These are phyloP conservation scores for Suhomyces wounanorum DNA, from an alignment of 1,139 yeast species.

Conservation along the genomic window DNA sequence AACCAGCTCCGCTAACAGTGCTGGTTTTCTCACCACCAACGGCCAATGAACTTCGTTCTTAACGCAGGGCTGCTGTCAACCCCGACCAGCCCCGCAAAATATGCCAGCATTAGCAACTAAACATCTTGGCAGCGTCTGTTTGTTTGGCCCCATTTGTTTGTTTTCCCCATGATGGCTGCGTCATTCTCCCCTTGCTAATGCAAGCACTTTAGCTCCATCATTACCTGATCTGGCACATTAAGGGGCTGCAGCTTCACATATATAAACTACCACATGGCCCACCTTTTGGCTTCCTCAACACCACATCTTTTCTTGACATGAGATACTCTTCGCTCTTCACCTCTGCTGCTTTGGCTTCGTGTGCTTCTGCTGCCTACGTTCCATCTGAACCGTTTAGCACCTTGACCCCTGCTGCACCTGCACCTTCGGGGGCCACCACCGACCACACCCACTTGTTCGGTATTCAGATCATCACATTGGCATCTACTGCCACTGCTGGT, in stretches of 20 bases:
- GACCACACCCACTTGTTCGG: slow-evolving; percentile 66
- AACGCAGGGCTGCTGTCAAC: neutral
- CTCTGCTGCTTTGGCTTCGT: slow-evolving; percentile 41
- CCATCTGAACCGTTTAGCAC: slow-evolving; percentile 35
- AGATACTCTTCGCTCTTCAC: slow-evolving; percentile 31
- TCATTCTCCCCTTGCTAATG: slow-evolving; percentile 4
- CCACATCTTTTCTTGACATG: slow-evolving; percentile 22
- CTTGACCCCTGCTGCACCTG: slow-evolving; percentile 35
- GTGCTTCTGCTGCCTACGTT: slow-evolving; percentile 62
- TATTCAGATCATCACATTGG: slow-evolving; percentile 55
- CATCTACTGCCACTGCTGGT: slow-evolving; percentile 23
- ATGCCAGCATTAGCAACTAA: neutral
- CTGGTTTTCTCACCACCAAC: neutral
- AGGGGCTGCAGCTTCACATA: slow-evolving; percentile 2
- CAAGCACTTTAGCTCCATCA: slow-evolving; percentile 3
- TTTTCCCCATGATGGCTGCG: neutral
- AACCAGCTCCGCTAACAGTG: neutral
- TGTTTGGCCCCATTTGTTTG: neutral
- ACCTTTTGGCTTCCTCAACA: neutral
- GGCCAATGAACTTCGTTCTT: neutral
- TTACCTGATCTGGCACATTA: slow-evolving; percentile 4
- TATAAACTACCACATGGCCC: neutral
- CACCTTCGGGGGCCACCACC: slow-evolving; percentile 61
- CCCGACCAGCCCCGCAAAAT: neutral
- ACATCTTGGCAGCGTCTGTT: neutral